Base-by-base conservation (phyloP, 1,284 basidiomycete species). In the Moesziomyces antarcticus region DNA sequence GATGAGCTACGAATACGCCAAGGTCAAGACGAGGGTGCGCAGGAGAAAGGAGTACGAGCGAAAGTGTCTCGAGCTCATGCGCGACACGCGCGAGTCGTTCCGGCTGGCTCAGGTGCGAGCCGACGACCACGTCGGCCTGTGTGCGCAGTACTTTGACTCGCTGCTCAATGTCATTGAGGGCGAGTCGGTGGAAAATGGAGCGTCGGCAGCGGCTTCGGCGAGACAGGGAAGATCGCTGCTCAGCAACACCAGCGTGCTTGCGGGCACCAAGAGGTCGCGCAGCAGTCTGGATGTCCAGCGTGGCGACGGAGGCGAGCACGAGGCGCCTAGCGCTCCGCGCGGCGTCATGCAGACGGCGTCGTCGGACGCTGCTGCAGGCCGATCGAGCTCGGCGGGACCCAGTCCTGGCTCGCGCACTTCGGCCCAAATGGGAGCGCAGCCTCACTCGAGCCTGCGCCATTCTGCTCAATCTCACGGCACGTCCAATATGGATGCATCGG, bases 1-100 rank as follows among this genome's bases (percentile, higher is more conserved):
- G 48, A 33, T 71, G 11, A 30, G 56, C 1, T 60, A 56, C 50
- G 65, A 73, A 25, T 65, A 55, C 43, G 65, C 60, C 47, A 68
- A 69, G 24, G 65, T 64, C 14, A 68, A 68, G 33, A 68, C 71
- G 24, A 40, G 71, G 20, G 53, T 73, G 18, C 55, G 65, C 16
- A 41, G 71, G 42, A 52, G 71, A 18, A 73, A 75, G 42, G 72
- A 75, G 62, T 77, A 75, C 59, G 71, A 73, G 58, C 43, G 71
- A 7, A 73, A 68, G 24, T 60, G 71, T 45, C 20, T 73, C 27
- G 71, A 73, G 54, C 30, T 73, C 16, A 68, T 73, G 65, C 47
- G 71, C 11, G 71, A 68, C 47, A 69, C 71, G 25, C 42, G 71
- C 11, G 71, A 73, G 50, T 50, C 33, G 7, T 73, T 73, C 51